Evolutionary conservation across 2,329 filamentous ascomycete genomes (phyloP).

Genomic region (Tolypocladium ovalisporum): DNA sequence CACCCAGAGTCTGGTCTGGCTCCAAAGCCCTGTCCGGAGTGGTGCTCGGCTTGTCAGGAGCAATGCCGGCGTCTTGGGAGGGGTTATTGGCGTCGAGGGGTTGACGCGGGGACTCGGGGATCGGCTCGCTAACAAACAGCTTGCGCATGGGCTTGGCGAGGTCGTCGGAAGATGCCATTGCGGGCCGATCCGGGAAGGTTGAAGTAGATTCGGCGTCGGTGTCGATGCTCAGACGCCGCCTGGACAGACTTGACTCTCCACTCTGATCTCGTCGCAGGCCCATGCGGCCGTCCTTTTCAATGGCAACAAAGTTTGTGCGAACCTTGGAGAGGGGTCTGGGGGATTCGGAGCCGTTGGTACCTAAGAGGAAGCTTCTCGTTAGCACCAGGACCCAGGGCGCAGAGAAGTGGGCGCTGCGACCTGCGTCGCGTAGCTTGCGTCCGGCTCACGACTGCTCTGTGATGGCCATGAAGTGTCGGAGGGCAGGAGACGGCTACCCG

Average conservation of each 20-base stretch:
- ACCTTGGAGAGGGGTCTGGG: slow-evolving; percentile 64
- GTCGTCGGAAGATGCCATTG: slow-evolving; percentile 15
- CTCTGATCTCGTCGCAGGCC: slow-evolving; percentile 34
- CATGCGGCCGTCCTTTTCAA: slow-evolving; percentile 54
- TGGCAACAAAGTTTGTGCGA: slow-evolving; percentile 62
- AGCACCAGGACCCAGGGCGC: slow-evolving; percentile 10
- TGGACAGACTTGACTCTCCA: slow-evolving; percentile 25
- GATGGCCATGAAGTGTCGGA: neutral
- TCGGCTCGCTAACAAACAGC: slow-evolving; percentile 23
- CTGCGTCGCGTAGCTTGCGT: neutral
- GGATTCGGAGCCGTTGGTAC: slow-evolving; percentile 31
- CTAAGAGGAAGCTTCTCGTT: slow-evolving; percentile 13
- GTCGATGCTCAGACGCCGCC: slow-evolving; percentile 23
- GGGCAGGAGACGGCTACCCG: neutral
- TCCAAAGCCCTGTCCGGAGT: slow-evolving; percentile 30
- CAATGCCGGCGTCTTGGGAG: slow-evolving; percentile 8
- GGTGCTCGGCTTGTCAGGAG: slow-evolving; percentile 22
- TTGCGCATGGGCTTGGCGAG: slow-evolving; percentile 7
- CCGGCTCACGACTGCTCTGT: neutral
- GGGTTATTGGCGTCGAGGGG: slow-evolving; percentile 5
- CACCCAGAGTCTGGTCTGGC: slow-evolving; percentile 23
- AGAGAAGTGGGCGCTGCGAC: neutral
- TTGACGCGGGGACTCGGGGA: slow-evolving; percentile 29
- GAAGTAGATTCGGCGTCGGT: slow-evolving; percentile 21
- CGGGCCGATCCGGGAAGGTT: slow-evolving; percentile 25